Percentiles rank a stretch among this genome's conserved stretches.
phyloP scores from a whole-genome alignment of 2,329 filamentous ascomycete genomes.

The Fusarium cyanostomum region DNA sequence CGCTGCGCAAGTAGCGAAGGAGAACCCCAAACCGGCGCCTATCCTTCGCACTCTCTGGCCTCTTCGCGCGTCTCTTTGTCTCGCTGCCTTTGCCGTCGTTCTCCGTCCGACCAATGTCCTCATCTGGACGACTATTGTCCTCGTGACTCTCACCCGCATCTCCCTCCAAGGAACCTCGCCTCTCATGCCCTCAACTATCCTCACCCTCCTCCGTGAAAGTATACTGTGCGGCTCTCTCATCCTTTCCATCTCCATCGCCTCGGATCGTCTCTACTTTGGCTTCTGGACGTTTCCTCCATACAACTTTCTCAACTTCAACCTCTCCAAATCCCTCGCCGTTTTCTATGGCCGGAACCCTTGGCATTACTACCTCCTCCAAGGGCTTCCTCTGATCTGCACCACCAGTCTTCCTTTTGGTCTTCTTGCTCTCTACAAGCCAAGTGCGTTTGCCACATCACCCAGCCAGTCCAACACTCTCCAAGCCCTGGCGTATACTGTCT shows the following conservation, averaged over 20 bases:
- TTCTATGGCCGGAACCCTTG: constrained; percentile 92
- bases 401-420: constrained; percentile 82
- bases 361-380: constrained; percentile 94
- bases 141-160: constrained; percentile 55
- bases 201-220: constrained; percentile 69
- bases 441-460: constrained; percentile 44
- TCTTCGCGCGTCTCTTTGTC: constrained; percentile 69
- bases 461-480: constrained; percentile 48
- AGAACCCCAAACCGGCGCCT: constrained; percentile 48
- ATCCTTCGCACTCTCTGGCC: constrained; percentile 41
- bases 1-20: constrained; percentile 51
- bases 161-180: constrained; percentile 52
- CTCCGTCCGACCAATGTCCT: constrained; percentile 89
- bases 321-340: constrained; percentile 84
- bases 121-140: constrained; percentile 78
- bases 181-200: constrained; percentile 54
- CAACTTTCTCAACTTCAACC: constrained; percentile 89
- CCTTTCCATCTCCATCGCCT: constrained; percentile 69
- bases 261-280: constrained; percentile 83
- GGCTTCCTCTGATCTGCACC: constrained; percentile 85
- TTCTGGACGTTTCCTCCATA: constrained; percentile 89
- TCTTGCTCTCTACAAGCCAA: constrained; percentile 66
- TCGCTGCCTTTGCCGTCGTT: constrained; percentile 84
- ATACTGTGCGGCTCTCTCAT: constrained; percentile 70
- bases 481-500: constrained; percentile 64